Evolutionary conservation across 148 eudicot genomes (phyloP).

Genomic region (Silene uniflora): DNA sequence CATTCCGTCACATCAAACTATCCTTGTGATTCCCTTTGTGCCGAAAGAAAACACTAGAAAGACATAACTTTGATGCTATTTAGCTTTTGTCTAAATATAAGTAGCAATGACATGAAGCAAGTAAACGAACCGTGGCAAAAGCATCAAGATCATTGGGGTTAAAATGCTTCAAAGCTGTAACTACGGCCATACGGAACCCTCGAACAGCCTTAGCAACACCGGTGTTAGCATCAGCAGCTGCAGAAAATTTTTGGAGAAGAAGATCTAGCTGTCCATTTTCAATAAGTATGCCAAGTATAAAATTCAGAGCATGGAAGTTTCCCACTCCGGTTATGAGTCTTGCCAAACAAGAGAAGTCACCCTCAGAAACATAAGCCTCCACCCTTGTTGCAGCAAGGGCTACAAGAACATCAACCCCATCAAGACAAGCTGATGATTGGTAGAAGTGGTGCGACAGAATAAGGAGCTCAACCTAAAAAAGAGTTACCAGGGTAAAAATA

Average conservation of each 20-base stretch:
- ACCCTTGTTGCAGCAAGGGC: constrained; percentile 98
- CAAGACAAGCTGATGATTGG: constrained; percentile 94
- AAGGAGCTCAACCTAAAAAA: constrained; percentile 92
- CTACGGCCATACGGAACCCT: constrained; percentile 97
- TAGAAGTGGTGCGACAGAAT: constrained; percentile 98
- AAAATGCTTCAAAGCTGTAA: constrained; percentile 83
- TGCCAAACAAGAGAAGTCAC: constrained; percentile 92
- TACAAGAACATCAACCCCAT: constrained; percentile 98
- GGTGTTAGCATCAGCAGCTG: constrained; percentile 80
- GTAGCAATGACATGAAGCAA: constrained; percentile 3
- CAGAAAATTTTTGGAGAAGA: constrained; percentile 91
- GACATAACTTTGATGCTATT: neutral
- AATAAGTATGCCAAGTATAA: constrained; percentile 89
- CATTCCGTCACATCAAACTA: neutral
- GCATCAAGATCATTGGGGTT: constrained; percentile 87
- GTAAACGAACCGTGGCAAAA: constrained; percentile 78
- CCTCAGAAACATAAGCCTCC: constrained; percentile 91
- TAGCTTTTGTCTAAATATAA: neutral
- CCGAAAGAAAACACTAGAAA: neutral
- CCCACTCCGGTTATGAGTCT: constrained; percentile 97
- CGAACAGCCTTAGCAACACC: constrained; percentile 76
- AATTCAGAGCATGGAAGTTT: constrained; percentile 86
- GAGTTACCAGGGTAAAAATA: constrained; percentile 12
- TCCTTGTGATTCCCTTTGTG: no score
- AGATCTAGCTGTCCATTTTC: constrained; percentile 92